These are phyloP conservation scores for Plasmodium knowlesi DNA, from an alignment of 169 alveolate genomes.

Conservation along the genomic window DNA sequence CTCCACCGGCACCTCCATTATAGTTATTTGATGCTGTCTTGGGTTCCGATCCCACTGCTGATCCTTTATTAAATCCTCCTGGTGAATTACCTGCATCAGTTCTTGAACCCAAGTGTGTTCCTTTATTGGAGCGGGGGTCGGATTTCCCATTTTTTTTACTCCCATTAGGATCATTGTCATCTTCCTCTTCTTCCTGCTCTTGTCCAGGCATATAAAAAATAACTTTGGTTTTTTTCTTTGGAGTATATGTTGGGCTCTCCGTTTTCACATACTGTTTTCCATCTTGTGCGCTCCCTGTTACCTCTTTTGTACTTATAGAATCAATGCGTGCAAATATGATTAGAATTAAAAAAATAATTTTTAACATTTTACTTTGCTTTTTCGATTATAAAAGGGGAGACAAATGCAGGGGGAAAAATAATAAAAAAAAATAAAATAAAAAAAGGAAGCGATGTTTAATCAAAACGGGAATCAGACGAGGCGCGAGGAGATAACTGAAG, in stretches of 20 bases:
- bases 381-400: background rate
- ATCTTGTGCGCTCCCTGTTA: background rate
- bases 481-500: background rate
- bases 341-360: slow-evolving; percentile 36
- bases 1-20: slow-evolving; percentile 11
- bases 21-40: slow-evolving; percentile 4
- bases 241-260: slow-evolving; percentile 44
- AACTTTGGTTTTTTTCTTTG: slow-evolving; percentile 38
- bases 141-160: slow-evolving; percentile 6
- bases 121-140: background rate
- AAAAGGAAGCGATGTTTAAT: background rate
- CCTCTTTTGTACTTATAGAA: background rate
- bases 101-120: background rate
- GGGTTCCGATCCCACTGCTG: slow-evolving; percentile 25
- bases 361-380: slow-evolving; percentile 53
- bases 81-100: slow-evolving; percentile 9
- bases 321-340: slow-evolving; percentile 13
- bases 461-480: background rate
- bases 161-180: background rate
- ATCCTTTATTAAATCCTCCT: slow-evolving; percentile 31
- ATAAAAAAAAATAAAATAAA: background rate
- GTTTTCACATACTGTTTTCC: background rate
- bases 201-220: slow-evolving; percentile 66
- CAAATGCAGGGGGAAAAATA: background rate
- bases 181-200: background rate